Evolutionary conservation across 139 green algal genomes (phyloP), one percentile per base, ranked within the genome.

Genomic region (Micromonas pusilla): DNA sequence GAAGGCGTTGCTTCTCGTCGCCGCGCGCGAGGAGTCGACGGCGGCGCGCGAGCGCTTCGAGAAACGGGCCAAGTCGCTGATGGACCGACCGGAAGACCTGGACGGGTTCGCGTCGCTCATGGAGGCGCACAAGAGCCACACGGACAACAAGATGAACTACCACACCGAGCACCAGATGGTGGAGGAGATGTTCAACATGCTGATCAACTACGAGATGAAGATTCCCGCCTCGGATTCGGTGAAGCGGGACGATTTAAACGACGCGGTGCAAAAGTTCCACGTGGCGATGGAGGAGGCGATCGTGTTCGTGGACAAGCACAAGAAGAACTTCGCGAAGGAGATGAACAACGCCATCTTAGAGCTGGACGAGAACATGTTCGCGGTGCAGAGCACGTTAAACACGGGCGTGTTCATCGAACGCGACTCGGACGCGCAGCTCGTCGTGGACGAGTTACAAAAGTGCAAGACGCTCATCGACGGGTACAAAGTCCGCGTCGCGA

Each of bases 181-280:
- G 33, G 80, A 85, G 36, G 83, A 87, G 26, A 85, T 87, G 83
- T 87, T 85, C 76, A 53, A 75, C 2, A 81, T 85, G 73, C 78
- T 87, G 38, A 66, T 33, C 32, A 30, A 74, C 34, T 85, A 82
- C 70, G 83, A 83, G 52, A 77, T 82, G 64, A 85, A 85, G 72
- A 74, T 85, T 23, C 76, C 80, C 31, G 71, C 72, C 13, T 37
- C 52, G 25, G 83, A 87, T 53, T n/a, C 75, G 52, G 80, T 85
- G 38, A 90, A 91, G 83, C 86, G 91, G 66, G 91, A 96, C 74
- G 90, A 94, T 78, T 84, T 93, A 36, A 82, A 85, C 30, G 91
- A 96, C 72, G 81, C 77, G 67, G 23, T 81, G 60, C 20, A 6
- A 26, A 67, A 36, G 6, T 91, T 89, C 72, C 68, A 88, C 28